These are phyloP conservation scores for Cyberlindnera saturnus DNA, from an alignment of 805 yeast species.

Conservation along the genomic window DNA sequence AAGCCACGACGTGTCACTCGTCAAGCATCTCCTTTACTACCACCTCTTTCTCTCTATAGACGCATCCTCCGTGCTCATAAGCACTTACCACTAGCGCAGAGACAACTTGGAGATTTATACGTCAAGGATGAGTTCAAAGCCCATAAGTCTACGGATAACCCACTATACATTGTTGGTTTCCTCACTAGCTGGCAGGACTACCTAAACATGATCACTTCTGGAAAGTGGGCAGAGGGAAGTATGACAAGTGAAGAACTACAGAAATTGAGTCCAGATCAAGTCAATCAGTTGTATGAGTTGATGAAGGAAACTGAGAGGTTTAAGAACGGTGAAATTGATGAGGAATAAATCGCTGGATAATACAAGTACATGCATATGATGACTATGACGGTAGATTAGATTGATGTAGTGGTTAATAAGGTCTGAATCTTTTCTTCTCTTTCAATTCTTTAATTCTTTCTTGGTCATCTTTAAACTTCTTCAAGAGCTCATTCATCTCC, in stretches of 20 bases:
- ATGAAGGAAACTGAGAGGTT: constrained; percentile 57
- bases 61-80: constrained; percentile 80
- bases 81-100: constrained; percentile 56
- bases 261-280: constrained; percentile 86
- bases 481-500: constrained; percentile 82
- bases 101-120: constrained; percentile 83
- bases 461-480: constrained; percentile 86
- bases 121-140: constrained; percentile 86
- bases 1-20: constrained; percentile 3
- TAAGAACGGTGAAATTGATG: constrained; percentile 11
- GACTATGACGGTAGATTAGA: neutral
- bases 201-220: constrained; percentile 50
- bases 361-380: neutral
- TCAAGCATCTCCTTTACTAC: constrained; percentile 49
- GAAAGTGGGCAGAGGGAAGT: constrained; percentile 56
- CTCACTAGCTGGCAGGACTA: constrained; percentile 93
- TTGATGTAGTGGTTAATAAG: constrained; percentile 43
- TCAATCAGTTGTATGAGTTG: constrained; percentile 72
- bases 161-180: constrained; percentile 90
- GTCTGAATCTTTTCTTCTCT: constrained; percentile 78
- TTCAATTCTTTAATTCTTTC: constrained; percentile 73
- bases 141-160: constrained; percentile 78
- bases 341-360: neutral
- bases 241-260: constrained; percentile 62
- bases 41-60: constrained; percentile 76